Percentiles rank a stretch among this genome's conserved stretches.
Evolutionary conservation across 2,329 filamentous ascomycete genomes (phyloP).

Genomic region (Verticillium tricorpus): DNA sequence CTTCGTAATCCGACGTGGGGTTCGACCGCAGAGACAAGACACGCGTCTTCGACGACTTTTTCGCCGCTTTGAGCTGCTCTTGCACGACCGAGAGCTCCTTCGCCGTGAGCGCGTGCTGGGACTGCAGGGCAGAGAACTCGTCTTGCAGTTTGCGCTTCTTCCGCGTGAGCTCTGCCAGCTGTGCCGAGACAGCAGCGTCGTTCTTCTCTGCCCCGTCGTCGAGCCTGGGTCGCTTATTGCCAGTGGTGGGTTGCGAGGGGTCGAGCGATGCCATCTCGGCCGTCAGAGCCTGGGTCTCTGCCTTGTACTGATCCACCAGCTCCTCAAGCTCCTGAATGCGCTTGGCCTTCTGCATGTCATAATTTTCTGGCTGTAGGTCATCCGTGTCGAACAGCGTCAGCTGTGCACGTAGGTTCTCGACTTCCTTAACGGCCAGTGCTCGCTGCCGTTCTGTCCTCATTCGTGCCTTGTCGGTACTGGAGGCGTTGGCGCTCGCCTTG

Average conservation of each 20-base stretch:
- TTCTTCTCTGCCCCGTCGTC: constrained; percentile 46
- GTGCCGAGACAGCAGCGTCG: constrained; percentile 43
- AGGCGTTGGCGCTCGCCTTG: constrained; percentile 42
- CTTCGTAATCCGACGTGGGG: constrained; percentile 80
- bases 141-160: constrained; percentile 86
- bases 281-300: constrained; percentile 71
- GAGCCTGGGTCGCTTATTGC: constrained; percentile 61
- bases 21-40: constrained; percentile 87
- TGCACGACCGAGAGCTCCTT: constrained; percentile 69
- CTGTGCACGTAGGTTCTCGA: constrained; percentile 89
- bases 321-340: constrained; percentile 78
- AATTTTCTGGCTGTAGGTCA: constrained; percentile 73
- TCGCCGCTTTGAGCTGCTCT: constrained; percentile 65
- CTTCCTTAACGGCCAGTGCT: constrained; percentile 81
- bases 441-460: constrained; percentile 82
- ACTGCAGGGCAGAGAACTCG: constrained; percentile 65
- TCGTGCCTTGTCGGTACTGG: constrained; percentile 61
- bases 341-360: constrained; percentile 68
- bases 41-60: constrained; percentile 69
- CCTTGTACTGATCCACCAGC: constrained; percentile 82
- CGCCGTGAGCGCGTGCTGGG: constrained; percentile 64
- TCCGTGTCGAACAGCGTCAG: constrained; percentile 84
- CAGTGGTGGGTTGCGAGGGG: constrained; percentile 31
- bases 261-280: constrained; percentile 68
- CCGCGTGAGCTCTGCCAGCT: constrained; percentile 76